Conservation (phyloP, 208 protist species). For the Crithidia brevicula region DNA sequence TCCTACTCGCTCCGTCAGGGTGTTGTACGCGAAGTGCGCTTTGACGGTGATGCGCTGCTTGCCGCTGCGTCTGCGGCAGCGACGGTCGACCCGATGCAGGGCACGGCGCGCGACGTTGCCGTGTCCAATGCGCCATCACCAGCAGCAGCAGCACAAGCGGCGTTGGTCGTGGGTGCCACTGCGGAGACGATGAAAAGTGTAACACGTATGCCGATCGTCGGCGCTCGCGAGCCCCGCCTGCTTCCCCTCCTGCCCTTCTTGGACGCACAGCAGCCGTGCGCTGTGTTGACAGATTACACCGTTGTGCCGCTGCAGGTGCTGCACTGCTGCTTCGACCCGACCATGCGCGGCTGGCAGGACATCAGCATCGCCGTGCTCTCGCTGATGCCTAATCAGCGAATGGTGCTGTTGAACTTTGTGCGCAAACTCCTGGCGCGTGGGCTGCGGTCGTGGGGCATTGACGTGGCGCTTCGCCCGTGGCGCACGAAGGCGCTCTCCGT, state of each 20-base stretch:
- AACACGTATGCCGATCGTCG: conserved; percentile 5
- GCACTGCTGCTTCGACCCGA: conserved; percentile 89
- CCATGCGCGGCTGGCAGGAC: conserved; percentile 76
- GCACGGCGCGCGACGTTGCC: neutral
- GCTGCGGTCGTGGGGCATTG: conserved; percentile 74
- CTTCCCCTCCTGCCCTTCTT: conserved; percentile 43
- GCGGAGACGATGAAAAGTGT: too few species aligned
- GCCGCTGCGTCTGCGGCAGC: neutral
- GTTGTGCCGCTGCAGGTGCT: conserved; percentile 82
- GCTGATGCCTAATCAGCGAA: conserved; percentile 68
- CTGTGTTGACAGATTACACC: conserved; percentile 63
- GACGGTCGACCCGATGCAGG: neutral
- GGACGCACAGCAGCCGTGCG: conserved; percentile 77
- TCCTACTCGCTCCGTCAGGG: conserved; percentile 76
- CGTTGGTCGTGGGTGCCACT: too few species aligned
- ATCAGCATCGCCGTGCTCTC: conserved; percentile 63
- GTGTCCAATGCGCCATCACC: neutral
- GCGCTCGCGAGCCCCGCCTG: conserved; percentile 46
- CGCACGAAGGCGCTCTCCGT: conserved; percentile 59
- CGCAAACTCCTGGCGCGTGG: conserved; percentile 36
- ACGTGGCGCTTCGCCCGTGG: conserved; percentile 41
- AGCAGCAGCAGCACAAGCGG: neutral
- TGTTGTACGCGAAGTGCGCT: conserved; percentile 66
- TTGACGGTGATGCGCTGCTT: conserved; percentile 36
- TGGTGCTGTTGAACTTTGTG: conserved; percentile 55